Base-by-base conservation (phyloP, 2,329 filamentous ascomycete genomes). In the Botryotinia calthae region DNA sequence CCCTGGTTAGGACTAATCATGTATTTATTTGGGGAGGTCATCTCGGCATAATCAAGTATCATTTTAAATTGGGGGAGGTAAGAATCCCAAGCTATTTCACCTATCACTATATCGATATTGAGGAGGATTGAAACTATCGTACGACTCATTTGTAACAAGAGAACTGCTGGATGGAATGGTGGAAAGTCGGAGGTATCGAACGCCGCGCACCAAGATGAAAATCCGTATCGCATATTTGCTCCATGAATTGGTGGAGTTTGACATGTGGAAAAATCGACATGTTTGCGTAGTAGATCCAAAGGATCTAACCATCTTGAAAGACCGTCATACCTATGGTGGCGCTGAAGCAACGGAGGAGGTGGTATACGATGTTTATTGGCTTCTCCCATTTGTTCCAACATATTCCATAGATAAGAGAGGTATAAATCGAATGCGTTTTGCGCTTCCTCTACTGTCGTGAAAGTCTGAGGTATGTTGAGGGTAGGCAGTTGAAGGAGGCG, bases 401-500 rank as follows among this genome's bases (percentile, higher is more conserved):
- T 37, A 44, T 65, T 40, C 56, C 58, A 71, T 12, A 66, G 28
- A 59, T 31, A 46, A 22, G 48, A 59, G 14, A 58, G 62, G 18
- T 25, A 31, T 54, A 37, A 40, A 37, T 59, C 61, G 40, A 58
- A 71, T 25, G 20, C 40, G 12, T 46, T 46, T 10, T 58, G 48
- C 48, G 62, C 48, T 72, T 72, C 62, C 20, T 67, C n/a, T 37
- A 72, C 28, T 25, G 70, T 48, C 40, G 58, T 48, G 25, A 72
- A 67, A 25, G 40, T 42, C 22, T 8, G 40, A 28, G 59, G 69
- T 18, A 71, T 71, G 18, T 62, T 65, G 14, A 54, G 37, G 14
- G 20, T n/a, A 56, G 37, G 37, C 25, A 9, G 48, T 44, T 71
- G 48, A n/a, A 66, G 28, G n/a, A 66, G 34, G 37, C 34, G 40